Base-by-base conservation (phyloP, 2,329 filamentous ascomycete genomes). In the Epicoccum sorghinum region DNA sequence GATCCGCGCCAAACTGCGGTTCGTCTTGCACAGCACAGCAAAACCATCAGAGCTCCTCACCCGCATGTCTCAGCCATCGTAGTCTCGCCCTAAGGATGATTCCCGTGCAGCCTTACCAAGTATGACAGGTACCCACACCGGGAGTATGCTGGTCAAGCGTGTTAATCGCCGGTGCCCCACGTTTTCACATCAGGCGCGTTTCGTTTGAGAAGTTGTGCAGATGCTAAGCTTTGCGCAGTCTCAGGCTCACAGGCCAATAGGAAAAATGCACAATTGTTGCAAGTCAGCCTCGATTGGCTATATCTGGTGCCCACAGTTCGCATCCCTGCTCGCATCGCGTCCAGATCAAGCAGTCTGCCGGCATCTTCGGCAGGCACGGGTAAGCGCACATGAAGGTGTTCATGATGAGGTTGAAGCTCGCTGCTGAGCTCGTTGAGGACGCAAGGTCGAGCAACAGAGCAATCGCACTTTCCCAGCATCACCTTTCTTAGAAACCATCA, bases 51-150 rank as follows among this genome's bases (percentile, higher is more conserved):
- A 36, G 46, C 52, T 50, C 47, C 47, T 43, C 42, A 55, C 39
- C 47, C 48, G 39, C 54, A 52, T 48, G 48, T 57, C 48, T 57
- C 44, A 57, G 54, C 48, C 54, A 52, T 44, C 27, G 24, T 22
- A 47, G 48, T 41, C 48, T 52, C 54, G 36, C 40, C 47, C 43
- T 47, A 36, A 47, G 32, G 32, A 39, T 55, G 52, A 55, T 51
- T 39, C 52, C 52, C 52, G 52, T 49, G 46, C 32, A 51, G 42
- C 47, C 52, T 51, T 51, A 41, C 52, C 47, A 22, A 55, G 38
- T 51, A 42, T 9, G 35, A 43, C 1, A 47, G 12, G 42, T 39
- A 35, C 38, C 46, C 42, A 55, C 52, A 47, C 52, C 39, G 42
- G 52, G 47, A 51, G 52, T 27, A 55, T 55, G 47, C 52, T 47